These are phyloP conservation scores for Colletotrichum graminicola DNA, from an alignment of 2,329 filamentous ascomycete genomes.

Conservation along the genomic window DNA sequence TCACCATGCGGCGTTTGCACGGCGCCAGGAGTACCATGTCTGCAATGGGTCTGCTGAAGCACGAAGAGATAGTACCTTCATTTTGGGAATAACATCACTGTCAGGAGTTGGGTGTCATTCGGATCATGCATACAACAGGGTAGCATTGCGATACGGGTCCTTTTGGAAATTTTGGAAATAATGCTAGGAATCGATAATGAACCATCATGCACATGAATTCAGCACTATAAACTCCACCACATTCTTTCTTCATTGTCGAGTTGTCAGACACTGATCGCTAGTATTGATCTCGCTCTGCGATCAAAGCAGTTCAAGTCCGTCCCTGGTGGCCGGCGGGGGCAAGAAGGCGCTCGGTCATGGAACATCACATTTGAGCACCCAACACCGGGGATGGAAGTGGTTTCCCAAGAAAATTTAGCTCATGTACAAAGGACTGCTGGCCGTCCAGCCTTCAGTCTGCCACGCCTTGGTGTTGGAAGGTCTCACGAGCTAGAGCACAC, in stretches of 20 bases:
- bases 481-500: too few species aligned
- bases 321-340: too few species aligned
- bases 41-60: slow-evolving; percentile 36
- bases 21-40: slow-evolving; percentile 33
- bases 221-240: not conserved
- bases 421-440: not conserved
- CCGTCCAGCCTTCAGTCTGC: slow-evolving; percentile 20
- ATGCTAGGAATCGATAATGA: not conserved
- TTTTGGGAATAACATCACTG: not conserved
- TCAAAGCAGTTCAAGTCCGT: not conserved
- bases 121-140: not conserved
- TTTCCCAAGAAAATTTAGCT: not conserved
- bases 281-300: not conserved
- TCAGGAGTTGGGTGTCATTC: slow-evolving; percentile 13
- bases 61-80: not conserved
- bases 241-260: too few species aligned
- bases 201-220: not conserved
- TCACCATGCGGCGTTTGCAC: slow-evolving; percentile 41
- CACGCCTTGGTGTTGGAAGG: slow-evolving; percentile 2
- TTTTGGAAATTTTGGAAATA: too few species aligned
- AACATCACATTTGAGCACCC: too few species aligned
- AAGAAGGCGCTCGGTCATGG: not conserved
- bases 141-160: not conserved
- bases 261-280: not conserved
- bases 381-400: not conserved